Percentiles rank a stretch among this genome's conserved stretches.
Evolutionary conservation across 208 protist genomes (phyloP).

Genomic region (Leishmania amazonensis): DNA sequence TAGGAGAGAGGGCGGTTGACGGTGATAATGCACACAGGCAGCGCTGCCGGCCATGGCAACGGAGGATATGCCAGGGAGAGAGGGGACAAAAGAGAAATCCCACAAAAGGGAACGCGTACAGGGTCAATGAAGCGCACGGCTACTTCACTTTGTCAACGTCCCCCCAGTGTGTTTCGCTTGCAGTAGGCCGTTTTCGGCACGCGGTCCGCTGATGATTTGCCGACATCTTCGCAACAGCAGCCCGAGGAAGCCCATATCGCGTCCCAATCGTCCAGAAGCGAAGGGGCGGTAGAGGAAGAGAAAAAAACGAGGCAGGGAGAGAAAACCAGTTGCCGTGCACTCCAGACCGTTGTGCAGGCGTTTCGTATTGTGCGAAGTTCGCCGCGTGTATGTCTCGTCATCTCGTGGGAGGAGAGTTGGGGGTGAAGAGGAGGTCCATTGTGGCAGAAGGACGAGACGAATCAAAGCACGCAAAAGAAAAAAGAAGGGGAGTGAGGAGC

Average conservation of each 20-base stretch:
- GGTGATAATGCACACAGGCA: background rate
- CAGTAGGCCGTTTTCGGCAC: background rate
- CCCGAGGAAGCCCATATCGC: background rate
- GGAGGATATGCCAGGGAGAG: background rate
- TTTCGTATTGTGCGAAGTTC: background rate
- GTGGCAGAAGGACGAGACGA: background rate
- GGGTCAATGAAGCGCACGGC: background rate
- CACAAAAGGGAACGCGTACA: background rate
- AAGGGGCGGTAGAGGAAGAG: background rate
- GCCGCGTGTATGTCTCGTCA: background rate
- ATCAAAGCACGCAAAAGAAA: background rate
- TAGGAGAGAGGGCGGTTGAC: too few species aligned
- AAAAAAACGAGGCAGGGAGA: background rate
- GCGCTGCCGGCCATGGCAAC: too few species aligned
- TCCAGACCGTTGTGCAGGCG: background rate
- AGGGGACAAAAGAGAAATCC: background rate
- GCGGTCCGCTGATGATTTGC: background rate
- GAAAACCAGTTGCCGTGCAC: background rate
- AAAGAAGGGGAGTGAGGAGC: background rate
- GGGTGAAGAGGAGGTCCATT: background rate
- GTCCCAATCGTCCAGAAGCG: background rate
- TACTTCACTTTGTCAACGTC: background rate
- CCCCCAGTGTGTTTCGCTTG: background rate
- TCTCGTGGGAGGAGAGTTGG: background rate
- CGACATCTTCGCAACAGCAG: background rate